phyloP scores from a whole-genome alignment of 2,329 filamentous ascomycete species.

The Xylariaceae sp. region DNA sequence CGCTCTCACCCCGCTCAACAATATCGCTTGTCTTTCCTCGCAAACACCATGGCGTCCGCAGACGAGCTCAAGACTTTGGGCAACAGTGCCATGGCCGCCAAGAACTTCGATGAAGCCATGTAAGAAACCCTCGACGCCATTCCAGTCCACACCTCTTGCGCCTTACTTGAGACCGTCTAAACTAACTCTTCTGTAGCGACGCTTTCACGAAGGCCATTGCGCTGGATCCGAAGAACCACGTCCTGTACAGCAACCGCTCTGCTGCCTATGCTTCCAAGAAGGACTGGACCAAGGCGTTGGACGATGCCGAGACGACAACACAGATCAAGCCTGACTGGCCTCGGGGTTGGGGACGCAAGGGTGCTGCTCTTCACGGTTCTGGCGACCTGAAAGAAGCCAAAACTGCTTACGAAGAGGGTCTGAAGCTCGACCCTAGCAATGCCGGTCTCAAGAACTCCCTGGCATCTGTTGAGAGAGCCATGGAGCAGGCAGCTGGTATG shows the following conservation, averaged over 20 bases:
- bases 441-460: slow-evolving; percentile 88
- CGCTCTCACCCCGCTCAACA: neutral
- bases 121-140: slow-evolving; percentile 51
- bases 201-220: slow-evolving; percentile 94
- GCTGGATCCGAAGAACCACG: slow-evolving; percentile 83
- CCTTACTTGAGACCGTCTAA: no score
- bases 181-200: slow-evolving; percentile 51
- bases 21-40: neutral
- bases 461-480: slow-evolving; percentile 78
- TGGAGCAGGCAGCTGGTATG: slow-evolving; percentile 63
- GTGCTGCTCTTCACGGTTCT: slow-evolving; percentile 79
- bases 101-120: slow-evolving; percentile 95
- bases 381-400: slow-evolving; percentile 80
- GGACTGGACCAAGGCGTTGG: slow-evolving; percentile 76
- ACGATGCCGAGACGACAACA: slow-evolving; percentile 89
- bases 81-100: slow-evolving; percentile 97
- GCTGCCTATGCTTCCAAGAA: slow-evolving; percentile 82
- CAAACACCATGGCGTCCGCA: slow-evolving; percentile 49
- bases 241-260: slow-evolving; percentile 96
- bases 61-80: slow-evolving; percentile 91
- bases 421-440: slow-evolving; percentile 88
- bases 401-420: slow-evolving; percentile 89
- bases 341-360: slow-evolving; percentile 93
- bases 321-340: slow-evolving; percentile 97
- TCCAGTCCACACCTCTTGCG: no score